Conservation (phyloP, 202 grass and related monocot species). For the Bolboschoenoplectus hybrid region DNA sequence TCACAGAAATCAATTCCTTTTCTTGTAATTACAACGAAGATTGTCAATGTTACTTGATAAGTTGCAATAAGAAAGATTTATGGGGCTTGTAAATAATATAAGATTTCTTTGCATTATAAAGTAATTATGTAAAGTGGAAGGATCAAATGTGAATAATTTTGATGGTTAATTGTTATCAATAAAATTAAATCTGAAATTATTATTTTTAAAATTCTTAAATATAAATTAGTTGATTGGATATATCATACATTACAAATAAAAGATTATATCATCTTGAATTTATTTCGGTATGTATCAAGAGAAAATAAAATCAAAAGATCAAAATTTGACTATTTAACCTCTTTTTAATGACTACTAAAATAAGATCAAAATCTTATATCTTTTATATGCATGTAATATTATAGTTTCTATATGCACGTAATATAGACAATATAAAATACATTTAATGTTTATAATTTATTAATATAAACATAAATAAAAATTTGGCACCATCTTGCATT, state of each 20-base stretch:
- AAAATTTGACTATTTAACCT: no score
- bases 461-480: no score
- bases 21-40: not conserved
- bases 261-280: not conserved
- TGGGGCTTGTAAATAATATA: not conserved
- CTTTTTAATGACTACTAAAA: no score
- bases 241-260: not conserved
- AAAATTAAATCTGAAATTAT: no score
- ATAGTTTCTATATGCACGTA: no score
- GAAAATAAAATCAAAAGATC: no score
- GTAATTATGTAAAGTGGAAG: not conserved
- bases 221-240: not conserved
- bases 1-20: not conserved
- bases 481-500: no score
- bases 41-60: not conserved
- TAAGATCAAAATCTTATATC: no score
- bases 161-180: not conserved
- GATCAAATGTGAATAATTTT: not conserved
- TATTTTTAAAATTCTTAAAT: not conserved
- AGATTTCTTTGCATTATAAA: not conserved
- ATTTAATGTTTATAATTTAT: no score
- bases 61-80: not conserved
- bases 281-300: not conserved
- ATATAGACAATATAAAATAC: no score
- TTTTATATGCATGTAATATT: no score